Base-by-base conservation (phyloP, 768 basidiomycete species). In the Naganishia friedmannii region DNA sequence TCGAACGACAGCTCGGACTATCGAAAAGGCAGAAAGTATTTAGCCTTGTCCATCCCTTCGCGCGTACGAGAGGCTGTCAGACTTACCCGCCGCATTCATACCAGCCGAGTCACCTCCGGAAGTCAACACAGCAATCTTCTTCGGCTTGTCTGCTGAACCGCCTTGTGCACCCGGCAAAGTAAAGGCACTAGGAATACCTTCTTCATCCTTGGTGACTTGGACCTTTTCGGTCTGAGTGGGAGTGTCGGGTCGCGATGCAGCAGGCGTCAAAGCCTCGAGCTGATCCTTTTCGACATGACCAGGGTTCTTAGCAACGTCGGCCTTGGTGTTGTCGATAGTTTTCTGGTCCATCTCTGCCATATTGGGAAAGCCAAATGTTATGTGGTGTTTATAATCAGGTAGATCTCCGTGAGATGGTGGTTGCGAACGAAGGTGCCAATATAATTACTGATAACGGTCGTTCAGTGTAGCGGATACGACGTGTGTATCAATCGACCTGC, bases 41-140 rank as follows among this genome's bases (percentile, higher is more conserved):
- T 19, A 10, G 32, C 3, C 9, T 45, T 51, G 4, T 5, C 2
- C 39, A 32, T 42, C 1, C 39, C 12, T 63, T 12, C 2, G 13
- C 37, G 4, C 4, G n/a, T n/a, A 23, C 23, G 48, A 51, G n/a
- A 51, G 48, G 13, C 26, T 17, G 21, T 4, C 0, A 19, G 13
- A 75, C 77, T 73, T 56, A 78, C 78, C 77, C 53, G 78, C 79
- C 23, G 78, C 78, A 57, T 78, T 79, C 83, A 80, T 82, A 77
- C 96, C 96, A 65, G 96, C 94, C 82, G 91, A 92, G 85, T 99
- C 96, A 78, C 96, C 95, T 55, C 95, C 96, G 2, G 90, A 91
- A 0, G 96, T 99, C 73, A 98, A 87, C 60, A 95, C 89, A 0
- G 94, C 95, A 78, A 96, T 86, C 84, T 92, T 93, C 88, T 93